These are phyloP conservation scores for Antarctomyces pellizariae DNA, from an alignment of 495 filamentous ascomycete species.

Conservation along the genomic window DNA sequence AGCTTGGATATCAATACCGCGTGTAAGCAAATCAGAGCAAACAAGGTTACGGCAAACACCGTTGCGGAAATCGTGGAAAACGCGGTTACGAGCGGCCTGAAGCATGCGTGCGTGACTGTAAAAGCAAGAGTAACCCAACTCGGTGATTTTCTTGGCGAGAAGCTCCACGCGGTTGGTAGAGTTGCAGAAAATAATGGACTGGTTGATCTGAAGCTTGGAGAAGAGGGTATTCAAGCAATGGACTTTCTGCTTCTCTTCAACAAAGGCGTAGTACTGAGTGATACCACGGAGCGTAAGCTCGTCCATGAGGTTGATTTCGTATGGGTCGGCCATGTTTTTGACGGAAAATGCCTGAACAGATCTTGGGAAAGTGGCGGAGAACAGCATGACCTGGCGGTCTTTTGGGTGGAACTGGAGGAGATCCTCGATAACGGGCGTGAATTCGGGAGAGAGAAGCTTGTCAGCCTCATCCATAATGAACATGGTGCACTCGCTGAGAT, in stretches of 20 bases:
- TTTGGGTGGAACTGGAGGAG: slow-evolving; percentile 81
- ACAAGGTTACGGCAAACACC: slow-evolving; percentile 94
- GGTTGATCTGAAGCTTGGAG: slow-evolving; percentile 97
- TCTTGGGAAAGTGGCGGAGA: slow-evolving; percentile 89
- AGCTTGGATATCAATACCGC: slow-evolving; percentile 98
- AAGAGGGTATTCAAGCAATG: slow-evolving; percentile 98
- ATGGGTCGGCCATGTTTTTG: slow-evolving; percentile 85
- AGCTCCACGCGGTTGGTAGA: slow-evolving; percentile 96
- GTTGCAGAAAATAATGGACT: slow-evolving; percentile 99
- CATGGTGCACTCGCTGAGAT: slow-evolving; percentile 86
- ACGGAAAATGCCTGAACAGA: slow-evolving; percentile 96
- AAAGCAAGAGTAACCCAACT: slow-evolving; percentile 97
- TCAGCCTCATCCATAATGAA: slow-evolving; percentile 99
- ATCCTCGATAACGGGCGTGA: slow-evolving; percentile 92
- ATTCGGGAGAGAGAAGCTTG: slow-evolving; percentile 87
- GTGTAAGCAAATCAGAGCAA: slow-evolving; percentile 91
- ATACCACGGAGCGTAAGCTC: slow-evolving; percentile 95
- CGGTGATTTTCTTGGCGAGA: slow-evolving; percentile 96
- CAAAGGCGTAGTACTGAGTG: slow-evolving; percentile 97
- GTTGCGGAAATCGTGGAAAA: slow-evolving; percentile 98
- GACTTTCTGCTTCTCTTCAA: slow-evolving; percentile 98
- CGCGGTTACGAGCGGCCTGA: slow-evolving; percentile 89
- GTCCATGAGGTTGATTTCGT: slow-evolving; percentile 99
- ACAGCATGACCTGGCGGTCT: slow-evolving; percentile 95
- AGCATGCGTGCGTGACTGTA: slow-evolving; percentile 98